These are phyloP conservation scores for Xylariaceae sp. DNA, from an alignment of 2,329 filamentous ascomycete genomes.

Conservation along the genomic window DNA sequence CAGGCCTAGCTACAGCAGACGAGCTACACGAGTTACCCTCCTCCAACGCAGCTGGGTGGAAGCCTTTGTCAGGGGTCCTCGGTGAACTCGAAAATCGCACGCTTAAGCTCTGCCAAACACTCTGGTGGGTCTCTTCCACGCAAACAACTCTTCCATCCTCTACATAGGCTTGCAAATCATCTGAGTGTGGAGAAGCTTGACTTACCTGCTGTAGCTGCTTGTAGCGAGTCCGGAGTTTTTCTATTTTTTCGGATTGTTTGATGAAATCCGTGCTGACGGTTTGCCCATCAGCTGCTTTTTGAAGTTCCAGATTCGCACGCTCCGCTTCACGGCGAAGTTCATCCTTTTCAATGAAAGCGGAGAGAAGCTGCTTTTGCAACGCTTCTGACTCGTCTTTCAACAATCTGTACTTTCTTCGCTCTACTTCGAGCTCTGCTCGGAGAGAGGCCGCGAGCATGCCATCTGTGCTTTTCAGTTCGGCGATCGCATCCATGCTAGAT, in stretches of 20 bases:
- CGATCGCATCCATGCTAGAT: constrained; percentile 49
- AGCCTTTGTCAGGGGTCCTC: constrained; percentile 13
- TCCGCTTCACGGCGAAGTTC: constrained; percentile 52
- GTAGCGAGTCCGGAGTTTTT: constrained; percentile 51
- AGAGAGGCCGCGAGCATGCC: constrained; percentile 54
- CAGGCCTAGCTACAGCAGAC: constrained; percentile 14
- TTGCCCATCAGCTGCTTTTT: constrained; percentile 33
- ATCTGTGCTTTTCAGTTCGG: constrained; percentile 56
- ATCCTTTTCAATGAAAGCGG: constrained; percentile 56
- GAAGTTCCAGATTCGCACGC: constrained; percentile 39
- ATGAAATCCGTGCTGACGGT: constrained; percentile 31
- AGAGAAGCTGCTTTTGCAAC: constrained; percentile 55
- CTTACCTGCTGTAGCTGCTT: constrained; percentile 57
- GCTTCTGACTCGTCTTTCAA: constrained; percentile 49
- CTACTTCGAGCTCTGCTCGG: constrained; percentile 51
- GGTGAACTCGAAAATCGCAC: constrained; percentile 11
- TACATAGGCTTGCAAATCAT: constrained; percentile 6
- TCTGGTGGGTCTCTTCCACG: constrained; percentile 23
- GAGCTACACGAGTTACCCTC: constrained; percentile 19
- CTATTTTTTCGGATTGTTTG: constrained; percentile 47
- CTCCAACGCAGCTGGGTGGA: constrained; percentile 19
- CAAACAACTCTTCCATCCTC: constrained; percentile 20
- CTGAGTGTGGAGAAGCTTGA: constrained; percentile 21
- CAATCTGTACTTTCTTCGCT: constrained; percentile 47
- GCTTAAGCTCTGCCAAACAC: constrained; percentile 23